Evolutionary conservation across 768 basidiomycete species (phyloP).

Genomic region (Collybia nuda): DNA sequence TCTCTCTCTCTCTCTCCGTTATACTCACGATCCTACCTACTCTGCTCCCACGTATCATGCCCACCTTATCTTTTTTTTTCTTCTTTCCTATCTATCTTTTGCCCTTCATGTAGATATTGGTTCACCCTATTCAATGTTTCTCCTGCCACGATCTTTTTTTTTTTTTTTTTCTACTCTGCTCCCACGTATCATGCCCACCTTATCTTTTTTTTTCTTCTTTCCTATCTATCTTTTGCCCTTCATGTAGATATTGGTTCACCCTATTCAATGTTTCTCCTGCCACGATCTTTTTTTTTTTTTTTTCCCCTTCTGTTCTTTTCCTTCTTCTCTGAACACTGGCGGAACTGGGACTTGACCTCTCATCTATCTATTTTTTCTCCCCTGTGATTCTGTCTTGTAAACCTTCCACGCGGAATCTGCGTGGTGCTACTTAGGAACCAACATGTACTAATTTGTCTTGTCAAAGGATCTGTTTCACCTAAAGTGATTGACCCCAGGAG

Average conservation of each 20-base stretch:
- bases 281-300: conserved; percentile 3
- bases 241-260: conserved; percentile 5
- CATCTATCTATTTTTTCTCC: conserved; percentile 12
- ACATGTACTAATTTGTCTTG: conserved; percentile 3
- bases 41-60: neutral
- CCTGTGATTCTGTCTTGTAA: neutral
- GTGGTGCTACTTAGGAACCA: conserved; percentile 4
- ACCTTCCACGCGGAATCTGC: neutral
- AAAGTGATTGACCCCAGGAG: too few species aligned
- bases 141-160: conserved; percentile 1
- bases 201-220: neutral
- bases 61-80: neutral
- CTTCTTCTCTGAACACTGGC: neutral
- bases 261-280: conserved; percentile 1
- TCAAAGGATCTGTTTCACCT: too few species aligned
- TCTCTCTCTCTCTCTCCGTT: neutral
- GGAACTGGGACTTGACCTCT: conserved; percentile 3
- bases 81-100: conserved; percentile 3
- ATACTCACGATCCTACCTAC: neutral
- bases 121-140: neutral
- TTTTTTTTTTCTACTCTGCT: conserved; percentile 4
- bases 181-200: conserved; percentile 2
- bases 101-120: conserved; percentile 8
- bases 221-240: conserved; percentile 7
- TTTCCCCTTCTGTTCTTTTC: conserved; percentile 7